Percentiles rank a stretch among this genome's conserved stretches.
These are phyloP conservation scores for Pisolithus marmoratus DNA, from an alignment of 768 basidiomycete genomes.

Conservation along the genomic window DNA sequence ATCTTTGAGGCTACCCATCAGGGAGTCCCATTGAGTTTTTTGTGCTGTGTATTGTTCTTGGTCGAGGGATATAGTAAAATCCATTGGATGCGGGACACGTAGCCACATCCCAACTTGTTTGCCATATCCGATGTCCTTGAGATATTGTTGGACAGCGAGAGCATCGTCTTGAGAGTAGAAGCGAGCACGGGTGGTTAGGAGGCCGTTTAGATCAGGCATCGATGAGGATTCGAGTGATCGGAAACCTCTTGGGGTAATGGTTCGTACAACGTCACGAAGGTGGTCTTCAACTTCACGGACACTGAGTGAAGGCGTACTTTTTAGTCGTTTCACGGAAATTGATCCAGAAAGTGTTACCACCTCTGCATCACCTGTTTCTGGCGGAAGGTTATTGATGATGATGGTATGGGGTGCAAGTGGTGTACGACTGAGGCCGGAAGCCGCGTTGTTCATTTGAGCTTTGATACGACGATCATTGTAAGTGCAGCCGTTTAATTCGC, in stretches of 20 bases:
- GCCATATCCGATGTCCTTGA: slow-evolving; percentile 31
- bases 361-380: slow-evolving; percentile 11
- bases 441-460: slow-evolving; percentile 39
- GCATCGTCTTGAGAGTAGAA: slow-evolving; percentile 49
- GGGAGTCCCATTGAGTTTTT: slow-evolving; percentile 41
- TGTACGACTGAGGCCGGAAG: slow-evolving; percentile 22
- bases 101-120: slow-evolving; percentile 30
- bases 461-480: slow-evolving; percentile 27
- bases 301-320: slow-evolving; percentile 16
- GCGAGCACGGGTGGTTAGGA: slow-evolving; percentile 33
- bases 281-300: slow-evolving; percentile 13
- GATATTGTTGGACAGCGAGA: slow-evolving; percentile 30
- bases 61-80: slow-evolving; percentile 46
- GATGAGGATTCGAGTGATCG: slow-evolving; percentile 9
- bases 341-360: slow-evolving; percentile 30
- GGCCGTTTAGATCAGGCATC: slow-evolving; percentile 24
- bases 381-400: not conserved
- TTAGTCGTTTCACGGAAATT: slow-evolving; percentile 17
- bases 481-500: not conserved
- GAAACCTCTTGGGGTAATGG: slow-evolving; percentile 12
- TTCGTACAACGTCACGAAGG: slow-evolving; percentile 22
- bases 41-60: slow-evolving; percentile 47
- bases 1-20: slow-evolving; percentile 32
- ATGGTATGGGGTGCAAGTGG: slow-evolving; percentile 21
- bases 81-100: slow-evolving; percentile 42